Base-by-base conservation (phyloP, 306 rosid genomes). In the Lathyrus oleraceus region DNA sequence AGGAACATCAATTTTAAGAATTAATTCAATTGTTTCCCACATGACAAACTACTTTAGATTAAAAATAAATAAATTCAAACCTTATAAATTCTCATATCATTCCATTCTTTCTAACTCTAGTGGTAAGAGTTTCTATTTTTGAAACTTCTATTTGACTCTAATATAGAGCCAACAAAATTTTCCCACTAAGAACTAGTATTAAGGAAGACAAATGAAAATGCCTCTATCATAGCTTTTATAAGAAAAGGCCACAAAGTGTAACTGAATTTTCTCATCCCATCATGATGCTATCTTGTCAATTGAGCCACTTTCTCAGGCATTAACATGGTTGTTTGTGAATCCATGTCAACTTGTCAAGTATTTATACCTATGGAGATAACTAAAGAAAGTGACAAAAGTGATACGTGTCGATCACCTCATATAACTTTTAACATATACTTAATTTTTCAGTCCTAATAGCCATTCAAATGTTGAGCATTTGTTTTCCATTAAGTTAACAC, bases 401-500 rank as follows among this genome's bases (percentile, higher is more conserved):
- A 36, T 4, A 80, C 81, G 81, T 81, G 84, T 81, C 84, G 81
- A 76, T 14, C 75, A 21, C 3, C 43, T 52, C 11, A 11, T 9
- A 20, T 28, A 65, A 32, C 1, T 51, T 70, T 39, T 15, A 16
- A 11, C 8, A 10, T 47, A 45, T 8, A 40, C 40, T 74, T 75
- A 58, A 43, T 70, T 40, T 57, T 42, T 71, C 67, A 16, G 4
- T 40, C 39, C 54, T 69, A 16, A 40, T 25, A 56, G 38, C 62
- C 39, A 56, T 56, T 25, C 39, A 56, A 56, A 44, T 40, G 35
- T 63, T 20, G 21, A 28, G 11, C 25, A 19, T 53, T 56, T 64
- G 72, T 69, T 76, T 54, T 32, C 56, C 38, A 35, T 44, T 52
- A 48, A 40, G 64, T 51, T 70, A 62, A 78, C 75, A 78, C 75